Evolutionary conservation across 805 yeast species (phyloP), one percentile per base, ranked within the genome.

Genomic region (Sugiyamaella marilandica): DNA sequence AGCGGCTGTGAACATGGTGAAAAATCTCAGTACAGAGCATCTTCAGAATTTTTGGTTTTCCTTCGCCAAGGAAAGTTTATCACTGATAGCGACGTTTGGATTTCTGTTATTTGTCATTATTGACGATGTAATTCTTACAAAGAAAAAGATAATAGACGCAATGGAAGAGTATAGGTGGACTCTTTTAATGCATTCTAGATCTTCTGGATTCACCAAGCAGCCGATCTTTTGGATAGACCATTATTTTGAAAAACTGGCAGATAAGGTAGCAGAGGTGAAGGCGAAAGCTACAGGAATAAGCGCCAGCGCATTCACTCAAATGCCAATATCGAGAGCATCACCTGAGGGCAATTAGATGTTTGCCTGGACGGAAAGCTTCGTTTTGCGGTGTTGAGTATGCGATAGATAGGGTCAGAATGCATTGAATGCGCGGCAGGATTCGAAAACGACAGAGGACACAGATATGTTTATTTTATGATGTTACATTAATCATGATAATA

Each of bases 31-130:
- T 43, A 59, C 62, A 14, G 58, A 62, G 26, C 65, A 62, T 34
- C 53, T 62, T n/a, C 65, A 62, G 46, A 59, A 63, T 2, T 62
- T 62, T 50, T 62, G 65, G 65, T 62, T 55, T 34, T 60, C 63
- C 5, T 62, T 61, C n/a, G 50, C 64, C 16, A 59, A 58, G 45
- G 53, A 54, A 32, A 58, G 55, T 37, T 50, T 62, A 35, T 61
- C 65, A 5, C 47, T 56, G 18, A 58, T 62, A 21, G 64, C 53
- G 2, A 60, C 65, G 10, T 62, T 62, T 52, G 66, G 64, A 8
- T 49, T 57, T 14, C 37, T 62, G 37, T 52, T 62, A 11, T 36
- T 47, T 35, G 49, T 21, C 18, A 32, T 47, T 32, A 10, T 47
- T 21, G 46, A 34, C 8, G 47, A 44, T 13, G 35, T 21, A 21